Base-by-base conservation (phyloP, 176 grass and related monocot species). In the Cenchrus fungigraminus region DNA sequence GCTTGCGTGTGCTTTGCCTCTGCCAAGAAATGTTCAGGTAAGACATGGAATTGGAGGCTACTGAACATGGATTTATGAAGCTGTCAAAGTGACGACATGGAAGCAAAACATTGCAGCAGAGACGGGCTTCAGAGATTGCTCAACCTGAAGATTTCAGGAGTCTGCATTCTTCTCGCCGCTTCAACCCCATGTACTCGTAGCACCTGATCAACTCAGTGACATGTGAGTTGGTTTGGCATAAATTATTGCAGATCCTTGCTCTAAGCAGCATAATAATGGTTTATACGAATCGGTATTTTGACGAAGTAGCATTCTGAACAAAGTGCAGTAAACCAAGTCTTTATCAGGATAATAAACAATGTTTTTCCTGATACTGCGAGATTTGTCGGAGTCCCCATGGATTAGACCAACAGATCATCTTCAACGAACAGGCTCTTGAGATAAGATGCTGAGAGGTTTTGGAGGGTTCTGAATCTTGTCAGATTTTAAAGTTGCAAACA, bases 271-370 rank as follows among this genome's bases (percentile, higher is more conserved):
- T 12, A 51, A 46, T 12, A 51, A 28, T 84, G 34, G 1, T 80
- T 53, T 10, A 52, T 52, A 22, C 4, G 53, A 8, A 19, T 17
- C 7, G 22, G 43, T 14, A 65, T 65, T 44, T 55, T 29, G 22
- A n/a, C 32, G 14, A 65, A 22, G 0, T 25, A 68, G 13, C 40
- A 68, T 53, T 14, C 56, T 75, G 43, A 60, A 15, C 52, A 76
- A 25, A 25, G 49, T 44, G 31, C 65, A 49, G 64, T 86, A 90
- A 90, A 83, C 79, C 40, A 0, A 32, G 88, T 87, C 60, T 25
- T 16, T 14, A 37, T 66, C 75, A 28, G 61, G 5, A 17, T 28
- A 37, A 60, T 45, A 80, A 69, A 51, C 9, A 70, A 84, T 53
- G 0, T 3, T 15, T n/a, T 76, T 71, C 80, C 46, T 62, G 58